These are phyloP conservation scores for Epichloe elymi DNA, from an alignment of 2,329 filamentous ascomycete species.

Conservation along the genomic window DNA sequence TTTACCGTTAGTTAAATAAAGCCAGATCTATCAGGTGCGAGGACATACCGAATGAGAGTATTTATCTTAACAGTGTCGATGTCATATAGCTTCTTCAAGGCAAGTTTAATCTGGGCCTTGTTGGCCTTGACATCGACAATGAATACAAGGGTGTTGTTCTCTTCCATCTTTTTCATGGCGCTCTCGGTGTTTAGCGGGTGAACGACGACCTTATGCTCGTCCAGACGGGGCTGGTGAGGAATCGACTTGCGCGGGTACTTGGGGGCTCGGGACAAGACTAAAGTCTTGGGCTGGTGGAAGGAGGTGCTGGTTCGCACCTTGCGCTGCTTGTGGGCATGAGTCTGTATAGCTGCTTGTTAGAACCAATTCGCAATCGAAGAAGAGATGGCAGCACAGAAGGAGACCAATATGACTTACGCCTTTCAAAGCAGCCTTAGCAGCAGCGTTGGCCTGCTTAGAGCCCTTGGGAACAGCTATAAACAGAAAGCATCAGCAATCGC, in stretches of 20 bases:
- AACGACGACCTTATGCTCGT: conserved; percentile 95
- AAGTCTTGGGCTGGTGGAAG: conserved; percentile 97
- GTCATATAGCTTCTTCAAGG: conserved; percentile 98
- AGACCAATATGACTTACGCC: conserved; percentile 54
- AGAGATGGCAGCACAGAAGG: neutral
- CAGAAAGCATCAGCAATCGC: conserved; percentile 59
- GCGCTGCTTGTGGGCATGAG: conserved; percentile 64
- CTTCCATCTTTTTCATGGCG: conserved; percentile 99
- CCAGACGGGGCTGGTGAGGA: conserved; percentile 77
- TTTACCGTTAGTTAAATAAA: neutral
- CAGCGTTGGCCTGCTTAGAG: conserved; percentile 79
- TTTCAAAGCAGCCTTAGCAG: conserved; percentile 91
- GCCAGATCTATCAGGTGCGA: neutral
- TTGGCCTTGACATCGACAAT: conserved; percentile 96
- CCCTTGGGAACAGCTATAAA: conserved; percentile 47
- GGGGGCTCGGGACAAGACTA: conserved; percentile 75
- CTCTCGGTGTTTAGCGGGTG: conserved; percentile 99
- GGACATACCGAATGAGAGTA: conserved; percentile 81
- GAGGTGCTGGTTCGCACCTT: conserved; percentile 87
- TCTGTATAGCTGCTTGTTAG: conserved; percentile 18
- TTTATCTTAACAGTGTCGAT: conserved; percentile 98
- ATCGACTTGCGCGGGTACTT: conserved; percentile 97
- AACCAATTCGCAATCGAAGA: neutral
- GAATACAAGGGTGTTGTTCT: conserved; percentile 99
- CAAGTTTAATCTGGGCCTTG: conserved; percentile 98